Percentiles rank a stretch among this genome's conserved stretches.
Evolutionary conservation across 768 basidiomycete genomes (phyloP).

Genomic region (Lentinula aciculospora): DNA sequence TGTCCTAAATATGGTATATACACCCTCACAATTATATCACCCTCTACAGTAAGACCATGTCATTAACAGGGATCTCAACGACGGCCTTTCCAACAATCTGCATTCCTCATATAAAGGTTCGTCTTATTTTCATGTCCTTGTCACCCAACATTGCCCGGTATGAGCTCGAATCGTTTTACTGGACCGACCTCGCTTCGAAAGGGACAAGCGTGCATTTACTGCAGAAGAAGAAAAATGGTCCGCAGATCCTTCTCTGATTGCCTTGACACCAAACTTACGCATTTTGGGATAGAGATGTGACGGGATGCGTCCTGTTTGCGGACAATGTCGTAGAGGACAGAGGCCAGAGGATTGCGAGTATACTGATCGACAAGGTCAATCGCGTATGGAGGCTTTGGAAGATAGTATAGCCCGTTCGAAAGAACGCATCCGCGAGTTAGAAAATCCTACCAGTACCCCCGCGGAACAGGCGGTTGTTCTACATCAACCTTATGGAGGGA

Average conservation of each 20-base stretch:
- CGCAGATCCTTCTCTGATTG: neutral
- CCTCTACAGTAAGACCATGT: neutral
- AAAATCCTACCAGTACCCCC: constrained; percentile 27
- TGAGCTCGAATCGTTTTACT: neutral
- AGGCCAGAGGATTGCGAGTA: constrained; percentile 60
- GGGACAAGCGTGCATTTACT: constrained; percentile 13
- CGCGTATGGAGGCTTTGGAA: constrained; percentile 45
- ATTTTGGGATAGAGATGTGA: constrained; percentile 20
- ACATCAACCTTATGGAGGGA: constrained; percentile 27
- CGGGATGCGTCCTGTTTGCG: constrained; percentile 45
- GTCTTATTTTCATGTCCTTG: neutral
- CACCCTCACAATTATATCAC: neutral
- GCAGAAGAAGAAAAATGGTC: constrained; percentile 12
- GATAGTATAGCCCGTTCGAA: constrained; percentile 43
- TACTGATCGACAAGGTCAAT: constrained; percentile 36
- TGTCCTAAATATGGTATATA: neutral
- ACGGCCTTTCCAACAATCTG: neutral
- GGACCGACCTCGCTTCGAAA: constrained; percentile 1
- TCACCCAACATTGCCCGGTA: neutral
- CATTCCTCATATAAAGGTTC: neutral
- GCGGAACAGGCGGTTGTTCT: constrained; percentile 22
- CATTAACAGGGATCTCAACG: neutral
- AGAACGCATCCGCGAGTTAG: constrained; percentile 40
- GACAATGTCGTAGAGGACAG: constrained; percentile 41
- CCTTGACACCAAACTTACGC: neutral